phyloP scores from a whole-genome alignment of 148 eudicot genomes.

The Camellia granthamiana region DNA sequence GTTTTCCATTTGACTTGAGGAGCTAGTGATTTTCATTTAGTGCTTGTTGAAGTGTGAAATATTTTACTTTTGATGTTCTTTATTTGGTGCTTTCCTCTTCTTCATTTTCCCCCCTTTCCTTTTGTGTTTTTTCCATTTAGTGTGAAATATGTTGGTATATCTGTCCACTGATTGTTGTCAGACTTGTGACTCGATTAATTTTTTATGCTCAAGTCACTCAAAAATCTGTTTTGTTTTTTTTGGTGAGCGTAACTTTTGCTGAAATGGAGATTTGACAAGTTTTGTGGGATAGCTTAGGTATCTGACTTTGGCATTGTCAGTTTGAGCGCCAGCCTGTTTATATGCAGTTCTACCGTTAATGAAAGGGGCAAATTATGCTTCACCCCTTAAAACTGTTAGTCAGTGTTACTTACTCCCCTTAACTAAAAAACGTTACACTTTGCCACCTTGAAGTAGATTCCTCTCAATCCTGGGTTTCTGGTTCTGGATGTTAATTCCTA shows the following conservation, averaged over 20 bases:
- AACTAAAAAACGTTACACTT: too few species aligned
- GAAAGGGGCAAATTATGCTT: too few species aligned
- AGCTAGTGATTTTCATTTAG: not conserved
- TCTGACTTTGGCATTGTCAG: not conserved
- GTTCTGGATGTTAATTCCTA: too few species aligned
- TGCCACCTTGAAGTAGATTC: too few species aligned
- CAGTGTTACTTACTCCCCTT: too few species aligned
- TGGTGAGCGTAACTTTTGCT: not conserved
- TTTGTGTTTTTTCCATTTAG: not conserved
- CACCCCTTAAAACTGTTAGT: too few species aligned
- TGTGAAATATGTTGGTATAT: not conserved
- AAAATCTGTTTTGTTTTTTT: not conserved
- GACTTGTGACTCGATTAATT: not conserved
- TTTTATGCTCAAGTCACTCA: not conserved
- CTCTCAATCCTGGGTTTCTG: too few species aligned
- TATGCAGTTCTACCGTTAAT: too few species aligned
- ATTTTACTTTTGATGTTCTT: constrained; percentile 7
- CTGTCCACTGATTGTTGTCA: not conserved
- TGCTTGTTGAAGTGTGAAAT: constrained; percentile 1
- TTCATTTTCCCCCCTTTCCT: not conserved
- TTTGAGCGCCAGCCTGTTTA: too few species aligned
- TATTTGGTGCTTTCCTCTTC: not conserved
- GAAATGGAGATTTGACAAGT: not conserved
- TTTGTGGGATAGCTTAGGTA: not conserved
- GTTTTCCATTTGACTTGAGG: constrained; percentile 8